Percentiles rank a stretch among this genome's conserved stretches.
Evolutionary conservation across 495 filamentous ascomycete genomes (phyloP).

Genomic region (Tuber borchii): DNA sequence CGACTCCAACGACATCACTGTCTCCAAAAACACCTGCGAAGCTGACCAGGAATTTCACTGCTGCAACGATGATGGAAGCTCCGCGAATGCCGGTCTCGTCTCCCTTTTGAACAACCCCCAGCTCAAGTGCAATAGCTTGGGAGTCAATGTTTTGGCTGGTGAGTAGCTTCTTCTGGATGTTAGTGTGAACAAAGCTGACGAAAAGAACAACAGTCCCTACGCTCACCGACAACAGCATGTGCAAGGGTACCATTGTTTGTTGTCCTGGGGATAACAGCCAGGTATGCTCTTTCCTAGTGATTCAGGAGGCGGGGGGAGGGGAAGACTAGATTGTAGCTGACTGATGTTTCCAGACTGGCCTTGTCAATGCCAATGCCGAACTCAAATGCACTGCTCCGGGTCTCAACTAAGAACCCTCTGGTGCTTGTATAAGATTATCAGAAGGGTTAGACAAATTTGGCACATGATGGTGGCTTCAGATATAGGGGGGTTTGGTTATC

Average conservation of each 20-base stretch:
- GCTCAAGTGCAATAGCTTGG: background rate
- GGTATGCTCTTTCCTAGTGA: background rate
- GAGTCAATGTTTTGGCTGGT: background rate
- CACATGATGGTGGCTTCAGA: background rate
- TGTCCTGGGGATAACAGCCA: background rate
- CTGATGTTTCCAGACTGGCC: background rate
- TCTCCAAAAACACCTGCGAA: too few relatives aligned
- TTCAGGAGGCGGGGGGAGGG: background rate
- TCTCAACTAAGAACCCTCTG: background rate
- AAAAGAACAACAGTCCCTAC: background rate
- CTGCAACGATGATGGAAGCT: background rate
- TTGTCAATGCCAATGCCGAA: background rate
- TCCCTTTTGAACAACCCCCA: background rate
- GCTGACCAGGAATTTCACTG: too few relatives aligned
- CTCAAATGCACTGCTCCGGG: background rate
- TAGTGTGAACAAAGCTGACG: background rate
- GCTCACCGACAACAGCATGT: background rate
- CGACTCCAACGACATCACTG: too few relatives aligned
- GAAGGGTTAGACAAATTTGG: background rate
- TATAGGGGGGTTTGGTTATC: background rate
- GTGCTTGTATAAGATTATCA: background rate
- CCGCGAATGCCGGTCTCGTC: background rate
- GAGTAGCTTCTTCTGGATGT: background rate
- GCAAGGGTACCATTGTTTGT: background rate
- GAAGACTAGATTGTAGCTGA: background rate